These are phyloP conservation scores for Chiua virens DNA, from an alignment of 768 basidiomycete genomes.

Conservation along the genomic window DNA sequence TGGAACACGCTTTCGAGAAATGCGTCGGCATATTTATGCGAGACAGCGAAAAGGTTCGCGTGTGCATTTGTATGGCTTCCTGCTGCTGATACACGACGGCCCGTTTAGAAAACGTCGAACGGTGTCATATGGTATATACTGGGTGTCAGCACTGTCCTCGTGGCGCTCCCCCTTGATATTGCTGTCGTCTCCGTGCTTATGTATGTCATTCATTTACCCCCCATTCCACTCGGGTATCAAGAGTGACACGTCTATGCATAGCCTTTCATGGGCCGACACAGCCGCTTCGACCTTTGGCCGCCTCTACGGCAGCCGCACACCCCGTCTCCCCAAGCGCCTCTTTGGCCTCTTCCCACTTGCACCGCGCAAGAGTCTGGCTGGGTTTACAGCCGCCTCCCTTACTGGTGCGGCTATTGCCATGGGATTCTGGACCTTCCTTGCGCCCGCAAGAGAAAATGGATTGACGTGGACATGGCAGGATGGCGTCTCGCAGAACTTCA, in stretches of 20 bases:
- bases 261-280: constrained; percentile 95
- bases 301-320: constrained; percentile 72
- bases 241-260: constrained; percentile 27
- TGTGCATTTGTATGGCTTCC: not conserved
- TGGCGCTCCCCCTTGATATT: constrained; percentile 79
- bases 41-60: constrained; percentile 72
- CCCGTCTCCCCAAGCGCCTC: constrained; percentile 52
- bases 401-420: constrained; percentile 69
- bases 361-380: constrained; percentile 80
- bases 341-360: constrained; percentile 63
- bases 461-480: constrained; percentile 58
- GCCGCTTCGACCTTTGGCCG: constrained; percentile 91
- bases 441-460: constrained; percentile 43
- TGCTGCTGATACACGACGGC: not conserved
- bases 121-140: constrained; percentile 90
- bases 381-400: constrained; percentile 73
- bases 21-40: constrained; percentile 84
- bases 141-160: constrained; percentile 76
- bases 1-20: constrained; percentile 71
- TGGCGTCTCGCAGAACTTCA: constrained; percentile 41
- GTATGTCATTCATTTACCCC: constrained; percentile 44
- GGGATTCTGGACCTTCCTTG: constrained; percentile 71
- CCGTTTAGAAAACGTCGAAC: constrained; percentile 57
- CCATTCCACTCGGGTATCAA: not conserved
- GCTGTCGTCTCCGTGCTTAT: constrained; percentile 89